phyloP scores from a whole-genome alignment of 2,329 filamentous ascomycete species.

The Fusarium liriodendri region DNA sequence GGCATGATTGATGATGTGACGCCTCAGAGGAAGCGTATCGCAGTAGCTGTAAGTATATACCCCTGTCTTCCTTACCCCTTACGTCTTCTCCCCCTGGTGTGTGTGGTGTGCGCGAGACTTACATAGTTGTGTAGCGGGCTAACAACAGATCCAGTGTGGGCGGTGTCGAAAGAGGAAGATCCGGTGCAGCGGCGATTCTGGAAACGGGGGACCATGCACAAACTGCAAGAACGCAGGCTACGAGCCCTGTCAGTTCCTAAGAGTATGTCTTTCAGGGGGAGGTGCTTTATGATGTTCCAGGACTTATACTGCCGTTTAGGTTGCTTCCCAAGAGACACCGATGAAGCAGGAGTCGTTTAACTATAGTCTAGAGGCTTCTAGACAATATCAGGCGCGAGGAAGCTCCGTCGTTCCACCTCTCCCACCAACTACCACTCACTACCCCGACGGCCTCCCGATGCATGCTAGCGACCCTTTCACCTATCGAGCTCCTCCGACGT shows the following conservation, averaged over 20 bases:
- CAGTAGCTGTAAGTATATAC: conserved; percentile 65
- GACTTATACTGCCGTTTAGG: conserved; percentile 34
- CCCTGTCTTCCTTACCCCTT: not conserved
- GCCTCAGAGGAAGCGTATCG: conserved; percentile 67
- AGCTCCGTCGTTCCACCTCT: conserved; percentile 28
- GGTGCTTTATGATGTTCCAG: not conserved
- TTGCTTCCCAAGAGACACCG: conserved; percentile 48
- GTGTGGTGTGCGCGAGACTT: conserved; percentile 41
- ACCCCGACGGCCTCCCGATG: conserved; percentile 34
- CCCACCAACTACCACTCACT: conserved; percentile 22
- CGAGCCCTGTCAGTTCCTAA: conserved; percentile 80
- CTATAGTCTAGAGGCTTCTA: conserved; percentile 48
- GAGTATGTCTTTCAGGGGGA: conserved; percentile 66
- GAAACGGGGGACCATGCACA: conserved; percentile 79
- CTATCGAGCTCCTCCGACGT: conserved; percentile 37
- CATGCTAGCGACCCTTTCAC: conserved; percentile 25
- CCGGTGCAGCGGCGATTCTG: conserved; percentile 87
- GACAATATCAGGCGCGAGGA: conserved; percentile 45
- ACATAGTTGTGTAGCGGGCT: conserved; percentile 34
- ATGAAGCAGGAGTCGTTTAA: conserved; percentile 41
- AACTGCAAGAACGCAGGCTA: conserved; percentile 84
- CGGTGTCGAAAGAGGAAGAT: conserved; percentile 95
- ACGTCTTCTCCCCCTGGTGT: conserved; percentile 28
- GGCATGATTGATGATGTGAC: conserved; percentile 50
- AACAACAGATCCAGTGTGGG: conserved; percentile 72